Conservation (phyloP, 805 yeast genomes). For the Starmera dryadoides region DNA sequence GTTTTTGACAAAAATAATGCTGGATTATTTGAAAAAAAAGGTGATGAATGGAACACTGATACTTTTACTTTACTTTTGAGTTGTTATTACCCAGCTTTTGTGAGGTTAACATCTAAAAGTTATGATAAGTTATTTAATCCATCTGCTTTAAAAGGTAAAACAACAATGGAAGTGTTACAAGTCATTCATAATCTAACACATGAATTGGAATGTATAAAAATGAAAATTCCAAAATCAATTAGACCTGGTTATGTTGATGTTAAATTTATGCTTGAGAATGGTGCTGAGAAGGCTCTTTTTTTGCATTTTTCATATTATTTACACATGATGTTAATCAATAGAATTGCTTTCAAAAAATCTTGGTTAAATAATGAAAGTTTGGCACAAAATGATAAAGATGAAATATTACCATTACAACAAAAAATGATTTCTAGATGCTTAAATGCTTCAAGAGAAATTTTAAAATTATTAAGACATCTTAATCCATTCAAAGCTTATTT, state of each 20-base stretch:
- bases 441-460: constrained; percentile 13
- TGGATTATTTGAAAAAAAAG: no score
- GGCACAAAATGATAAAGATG: constrained; percentile 1
- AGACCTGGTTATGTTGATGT: constrained; percentile 8
- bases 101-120: constrained; percentile 8
- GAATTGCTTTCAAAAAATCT: constrained; percentile 19
- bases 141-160: constrained; percentile 9
- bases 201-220: constrained; percentile 8
- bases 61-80: background rate
- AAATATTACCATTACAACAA: constrained; percentile 9
- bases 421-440: constrained; percentile 13
- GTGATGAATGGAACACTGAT: background rate
- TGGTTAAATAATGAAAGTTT: constrained; percentile 16
- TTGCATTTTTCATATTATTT: constrained; percentile 15
- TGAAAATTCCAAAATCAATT: constrained; percentile 5
- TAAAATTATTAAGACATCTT: constrained; percentile 5
- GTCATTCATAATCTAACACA: constrained; percentile 11
- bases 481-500: constrained; percentile 5
- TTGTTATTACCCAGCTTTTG: constrained; percentile 5
- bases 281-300: constrained; percentile 5
- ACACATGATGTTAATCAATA: constrained; percentile 14
- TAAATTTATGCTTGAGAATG: background rate
- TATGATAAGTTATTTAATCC: constrained; percentile 15
- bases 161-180: constrained; percentile 9
- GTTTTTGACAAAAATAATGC: background rate